These are phyloP conservation scores for Balansia obtecta DNA, from an alignment of 2,329 filamentous ascomycete species.

Conservation along the genomic window DNA sequence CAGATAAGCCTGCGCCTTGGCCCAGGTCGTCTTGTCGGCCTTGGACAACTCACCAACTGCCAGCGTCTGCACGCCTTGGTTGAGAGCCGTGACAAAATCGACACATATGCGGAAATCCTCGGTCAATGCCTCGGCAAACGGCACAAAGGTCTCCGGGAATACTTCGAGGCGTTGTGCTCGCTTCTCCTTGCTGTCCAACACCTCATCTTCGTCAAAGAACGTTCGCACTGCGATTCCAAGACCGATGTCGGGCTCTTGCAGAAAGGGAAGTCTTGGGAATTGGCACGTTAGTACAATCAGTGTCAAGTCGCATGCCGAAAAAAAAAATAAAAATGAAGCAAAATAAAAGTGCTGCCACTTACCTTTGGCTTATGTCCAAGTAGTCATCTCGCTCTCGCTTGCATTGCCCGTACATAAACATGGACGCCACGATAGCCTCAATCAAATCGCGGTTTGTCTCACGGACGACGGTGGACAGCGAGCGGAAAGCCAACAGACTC, in stretches of 20 bases:
- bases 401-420: conserved; percentile 72
- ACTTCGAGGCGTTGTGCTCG: conserved; percentile 31
- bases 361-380: conserved; percentile 61
- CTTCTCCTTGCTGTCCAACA: conserved; percentile 37
- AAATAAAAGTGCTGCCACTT: conserved; percentile 8
- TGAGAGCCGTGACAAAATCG: conserved; percentile 45
- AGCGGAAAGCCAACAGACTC: conserved; percentile 76
- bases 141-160: conserved; percentile 43
- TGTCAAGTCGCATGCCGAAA: background rate
- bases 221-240: conserved; percentile 72
- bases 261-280: conserved; percentile 47
- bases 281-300: conserved; percentile 5
- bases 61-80: conserved; percentile 43
- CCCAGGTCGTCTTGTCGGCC: conserved; percentile 39
- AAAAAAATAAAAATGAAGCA: background rate
- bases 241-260: conserved; percentile 58
- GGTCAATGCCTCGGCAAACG: conserved; percentile 43
- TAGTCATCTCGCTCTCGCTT: conserved; percentile 56
- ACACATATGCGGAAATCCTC: conserved; percentile 47
- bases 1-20: conserved; percentile 42
- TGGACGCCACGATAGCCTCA: conserved; percentile 67
- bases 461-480: conserved; percentile 68
- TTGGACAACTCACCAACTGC: conserved; percentile 33
- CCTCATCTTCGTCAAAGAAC: conserved; percentile 60
- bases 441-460: conserved; percentile 69